Evolutionary conservation across 2,329 filamentous ascomycete species (phyloP).

Genomic region (Dothistroma pini): DNA sequence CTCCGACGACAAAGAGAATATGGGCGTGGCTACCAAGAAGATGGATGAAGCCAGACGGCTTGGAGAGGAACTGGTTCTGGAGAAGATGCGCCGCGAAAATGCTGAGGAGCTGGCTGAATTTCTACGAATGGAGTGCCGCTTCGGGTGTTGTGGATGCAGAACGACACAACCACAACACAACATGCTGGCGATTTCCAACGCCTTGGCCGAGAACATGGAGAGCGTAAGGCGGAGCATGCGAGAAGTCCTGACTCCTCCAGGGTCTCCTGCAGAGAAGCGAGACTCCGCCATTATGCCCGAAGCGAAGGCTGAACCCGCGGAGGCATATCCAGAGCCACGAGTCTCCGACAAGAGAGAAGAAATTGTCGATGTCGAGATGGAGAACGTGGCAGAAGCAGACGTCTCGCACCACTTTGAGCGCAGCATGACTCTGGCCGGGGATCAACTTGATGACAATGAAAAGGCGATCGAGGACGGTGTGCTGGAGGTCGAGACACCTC

Average conservation of each 20-base stretch:
- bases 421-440: constrained; percentile 26
- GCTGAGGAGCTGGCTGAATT: constrained; percentile 73
- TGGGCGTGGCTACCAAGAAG: constrained; percentile 40
- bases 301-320: constrained; percentile 8
- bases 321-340: constrained; percentile 1
- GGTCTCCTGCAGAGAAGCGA: constrained; percentile 30
- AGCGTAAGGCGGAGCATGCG: constrained; percentile 23
- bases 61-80: constrained; percentile 49
- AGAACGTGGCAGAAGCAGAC: constrained; percentile 8
- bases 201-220: constrained; percentile 20
- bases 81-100: constrained; percentile 60
- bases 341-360: background rate
- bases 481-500: constrained; percentile 18
- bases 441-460: constrained; percentile 10
- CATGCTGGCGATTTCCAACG: constrained; percentile 16
- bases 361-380: constrained; percentile 17
- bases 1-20: constrained; percentile 47
- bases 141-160: constrained; percentile 62
- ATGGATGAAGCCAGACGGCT: constrained; percentile 47
- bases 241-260: constrained; percentile 55
- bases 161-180: constrained; percentile 38
- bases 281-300: constrained; percentile 8
- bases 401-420: constrained; percentile 21
- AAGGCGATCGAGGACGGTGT: constrained; percentile 15
- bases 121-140: constrained; percentile 68